These are phyloP conservation scores for Pleurotus sapidus DNA, from an alignment of 768 basidiomycete species.

Conservation along the genomic window DNA sequence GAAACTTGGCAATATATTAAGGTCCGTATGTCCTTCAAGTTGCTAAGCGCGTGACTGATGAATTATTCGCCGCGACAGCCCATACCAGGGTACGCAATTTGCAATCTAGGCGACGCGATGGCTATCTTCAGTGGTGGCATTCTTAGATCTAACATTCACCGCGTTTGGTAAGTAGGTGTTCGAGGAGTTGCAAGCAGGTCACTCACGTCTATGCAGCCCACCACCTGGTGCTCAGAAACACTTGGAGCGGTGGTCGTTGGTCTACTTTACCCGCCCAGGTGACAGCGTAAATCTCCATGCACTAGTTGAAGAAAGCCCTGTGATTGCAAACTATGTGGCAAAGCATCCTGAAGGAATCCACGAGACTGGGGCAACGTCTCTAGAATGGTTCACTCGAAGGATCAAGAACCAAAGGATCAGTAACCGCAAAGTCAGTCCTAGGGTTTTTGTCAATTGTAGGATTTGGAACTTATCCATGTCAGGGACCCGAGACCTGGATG, in stretches of 20 bases:
- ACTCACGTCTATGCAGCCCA: constrained; percentile 24
- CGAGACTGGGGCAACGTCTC: constrained; percentile 10
- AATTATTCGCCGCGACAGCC: constrained; percentile 19
- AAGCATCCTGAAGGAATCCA: constrained; percentile 19
- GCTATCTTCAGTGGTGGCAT: constrained; percentile 49
- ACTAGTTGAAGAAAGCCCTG: constrained; percentile 33
- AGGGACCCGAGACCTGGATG: constrained; percentile 15
- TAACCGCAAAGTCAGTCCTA: constrained; percentile 14
- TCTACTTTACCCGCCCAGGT: constrained; percentile 48
- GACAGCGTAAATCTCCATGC: constrained; percentile 33
- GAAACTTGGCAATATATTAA: constrained; percentile 39
- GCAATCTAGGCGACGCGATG: constrained; percentile 50
- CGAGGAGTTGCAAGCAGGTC: constrained; percentile 9
- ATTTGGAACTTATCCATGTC: not conserved
- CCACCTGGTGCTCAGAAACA: constrained; percentile 42
- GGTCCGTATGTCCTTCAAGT: constrained; percentile 16
- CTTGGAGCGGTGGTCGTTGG: constrained; percentile 45
- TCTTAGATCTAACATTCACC: constrained; percentile 48
- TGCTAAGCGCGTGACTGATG: too few species aligned
- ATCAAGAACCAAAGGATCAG: constrained; percentile 18
- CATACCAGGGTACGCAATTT: constrained; percentile 40
- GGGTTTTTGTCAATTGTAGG: not conserved
- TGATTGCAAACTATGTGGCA: constrained; percentile 33
- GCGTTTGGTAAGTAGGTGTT: constrained; percentile 36
- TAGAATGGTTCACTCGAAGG: constrained; percentile 20